phyloP scores from a whole-genome alignment of 371 early-diverging fungal species.

The Mucor saturninus region DNA sequence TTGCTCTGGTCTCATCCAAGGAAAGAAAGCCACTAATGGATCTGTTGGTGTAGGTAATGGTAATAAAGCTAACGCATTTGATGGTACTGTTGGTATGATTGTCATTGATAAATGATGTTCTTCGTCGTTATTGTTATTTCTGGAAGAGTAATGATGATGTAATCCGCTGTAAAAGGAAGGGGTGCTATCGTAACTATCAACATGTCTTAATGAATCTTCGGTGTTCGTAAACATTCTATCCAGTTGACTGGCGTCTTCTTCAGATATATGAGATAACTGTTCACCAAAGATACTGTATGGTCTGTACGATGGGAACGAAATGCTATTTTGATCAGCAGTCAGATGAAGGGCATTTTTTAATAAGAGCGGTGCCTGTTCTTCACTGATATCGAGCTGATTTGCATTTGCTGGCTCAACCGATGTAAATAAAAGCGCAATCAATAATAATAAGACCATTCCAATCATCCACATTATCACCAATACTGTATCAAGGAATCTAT shows the following conservation, averaged over 20 bases:
- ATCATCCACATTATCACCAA: conserved; percentile 8
- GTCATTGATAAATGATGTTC: conserved; percentile 5
- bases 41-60: conserved; percentile 36
- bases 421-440: conserved; percentile 14
- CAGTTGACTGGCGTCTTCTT: conserved; percentile 40
- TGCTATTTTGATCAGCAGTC: conserved; percentile 24
- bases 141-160: conserved; percentile 14
- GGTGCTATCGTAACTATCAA: conserved; percentile 28
- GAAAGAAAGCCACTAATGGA: conserved; percentile 31
- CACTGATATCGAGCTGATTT: conserved; percentile 28
- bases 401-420: conserved; percentile 20
- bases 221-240: conserved; percentile 30
- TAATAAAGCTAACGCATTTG: conserved; percentile 37
- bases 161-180: conserved; percentile 24
- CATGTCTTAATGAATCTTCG: conserved; percentile 26
- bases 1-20: conserved; percentile 8
- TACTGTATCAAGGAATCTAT: conserved; percentile 6
- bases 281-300: conserved; percentile 56
- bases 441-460: conserved; percentile 13
- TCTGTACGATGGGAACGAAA: conserved; percentile 31
- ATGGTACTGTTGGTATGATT: conserved; percentile 22
- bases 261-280: conserved; percentile 49
- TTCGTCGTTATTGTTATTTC: conserved; percentile 1
- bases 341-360: conserved; percentile 37
- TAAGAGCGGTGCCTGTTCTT: conserved; percentile 40